Percentiles rank a stretch among this genome's conserved stretches.
Evolutionary conservation across 2,329 filamentous ascomycete genomes (phyloP).

Genomic region (Sporothrix globosa): DNA sequence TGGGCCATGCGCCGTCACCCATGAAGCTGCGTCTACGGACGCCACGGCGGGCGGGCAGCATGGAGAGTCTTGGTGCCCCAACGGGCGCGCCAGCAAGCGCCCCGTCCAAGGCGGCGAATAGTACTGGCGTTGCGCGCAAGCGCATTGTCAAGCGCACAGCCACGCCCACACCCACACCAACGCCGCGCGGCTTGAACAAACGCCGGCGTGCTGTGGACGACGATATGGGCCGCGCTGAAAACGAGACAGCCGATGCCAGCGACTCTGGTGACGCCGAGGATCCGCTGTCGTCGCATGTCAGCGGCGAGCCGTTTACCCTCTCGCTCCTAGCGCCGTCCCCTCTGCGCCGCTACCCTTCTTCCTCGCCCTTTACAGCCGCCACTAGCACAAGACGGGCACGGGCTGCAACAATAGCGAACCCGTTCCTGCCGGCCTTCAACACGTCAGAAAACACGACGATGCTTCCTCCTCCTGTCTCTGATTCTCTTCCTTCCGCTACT

Average conservation of each 20-base stretch:
- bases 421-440: conserved; percentile 21
- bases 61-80: not conserved
- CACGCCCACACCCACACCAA: conserved; percentile 31
- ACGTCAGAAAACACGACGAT: not conserved
- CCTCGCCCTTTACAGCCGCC: not conserved
- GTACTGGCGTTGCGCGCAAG: conserved; percentile 43
- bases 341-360: conserved; percentile 27
- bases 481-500: conserved; percentile 1
- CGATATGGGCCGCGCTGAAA: conserved; percentile 49
- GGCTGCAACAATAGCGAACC: conserved; percentile 20
- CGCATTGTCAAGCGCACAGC: conserved; percentile 56
- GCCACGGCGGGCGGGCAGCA: conserved; percentile 42
- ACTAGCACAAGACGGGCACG: conserved; percentile 17
- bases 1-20: conserved; percentile 54
- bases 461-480: conserved; percentile 5
- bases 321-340: conserved; percentile 29
- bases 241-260: conserved; percentile 47
- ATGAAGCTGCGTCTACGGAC: conserved; percentile 60
- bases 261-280: conserved; percentile 35
- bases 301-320: conserved; percentile 17
- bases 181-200: conserved; percentile 57
- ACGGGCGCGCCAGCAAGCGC: conserved; percentile 27
- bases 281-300: not conserved
- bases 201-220: conserved; percentile 55
- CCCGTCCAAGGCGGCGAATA: conserved; percentile 34